Evolutionary conservation across 78 protist species (phyloP).

Genomic region (Dictyostelium discoideum): DNA sequence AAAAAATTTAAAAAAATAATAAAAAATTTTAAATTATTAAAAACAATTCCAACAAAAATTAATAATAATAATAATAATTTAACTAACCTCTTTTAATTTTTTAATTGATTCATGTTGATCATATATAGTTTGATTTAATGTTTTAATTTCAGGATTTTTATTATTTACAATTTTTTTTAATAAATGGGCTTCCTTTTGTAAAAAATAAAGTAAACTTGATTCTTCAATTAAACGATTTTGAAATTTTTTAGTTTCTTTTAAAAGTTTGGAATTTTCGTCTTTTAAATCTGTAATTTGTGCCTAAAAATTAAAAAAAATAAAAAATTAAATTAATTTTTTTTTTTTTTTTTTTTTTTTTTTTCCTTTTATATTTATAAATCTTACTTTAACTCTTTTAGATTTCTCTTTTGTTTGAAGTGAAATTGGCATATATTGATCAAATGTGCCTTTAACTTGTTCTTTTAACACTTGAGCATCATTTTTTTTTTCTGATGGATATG

Average conservation of each 20-base stretch:
- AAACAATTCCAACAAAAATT: too few species aligned
- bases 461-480: neutral
- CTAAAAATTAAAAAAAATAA: neutral
- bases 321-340: neutral
- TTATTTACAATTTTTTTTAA: conserved; percentile 35
- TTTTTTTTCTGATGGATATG: neutral
- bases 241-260: conserved; percentile 9
- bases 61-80: neutral
- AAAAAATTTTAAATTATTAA: neutral
- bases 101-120: conserved; percentile 8
- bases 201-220: neutral
- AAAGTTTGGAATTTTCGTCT: neutral
- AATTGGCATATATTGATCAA: conserved; percentile 15
- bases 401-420: conserved; percentile 26
- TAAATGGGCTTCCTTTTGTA: conserved; percentile 31
- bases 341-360: neutral
- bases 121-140: conserved; percentile 29
- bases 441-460: conserved; percentile 18
- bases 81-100: neutral
- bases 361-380: neutral
- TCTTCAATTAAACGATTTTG: conserved; percentile 48
- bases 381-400: conserved; percentile 27
- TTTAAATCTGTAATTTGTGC: conserved; percentile 30
- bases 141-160: conserved; percentile 20
- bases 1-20: neutral